A percentile compares a stretch with the other conserved stretches of the same genome.
Evolutionary conservation across 164 flowering plant genomes (phyloP).

Genomic region (Hamamelis virginiana): DNA sequence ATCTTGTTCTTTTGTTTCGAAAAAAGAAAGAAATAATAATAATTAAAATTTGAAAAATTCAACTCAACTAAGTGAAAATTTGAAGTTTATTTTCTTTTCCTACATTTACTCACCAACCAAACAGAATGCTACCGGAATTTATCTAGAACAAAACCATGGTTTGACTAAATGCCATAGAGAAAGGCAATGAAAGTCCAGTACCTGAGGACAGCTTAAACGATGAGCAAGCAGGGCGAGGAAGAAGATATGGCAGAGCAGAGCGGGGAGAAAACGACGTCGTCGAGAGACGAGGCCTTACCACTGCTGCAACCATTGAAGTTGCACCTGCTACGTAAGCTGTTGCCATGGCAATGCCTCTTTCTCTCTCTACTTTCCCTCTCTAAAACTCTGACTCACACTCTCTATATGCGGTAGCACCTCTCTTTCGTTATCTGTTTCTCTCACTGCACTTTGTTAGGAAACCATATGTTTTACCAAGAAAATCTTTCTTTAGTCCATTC

Average conservation of each 20-base stretch:
- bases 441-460: neutral
- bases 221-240: constrained; percentile 31
- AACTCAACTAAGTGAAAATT: no score
- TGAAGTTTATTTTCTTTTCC: neutral
- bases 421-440: neutral
- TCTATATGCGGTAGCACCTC: constrained; percentile 9
- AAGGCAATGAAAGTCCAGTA: constrained; percentile 1
- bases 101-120: neutral
- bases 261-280: constrained; percentile 22
- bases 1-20: no score
- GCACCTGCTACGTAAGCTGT: constrained; percentile 30
- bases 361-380: neutral
- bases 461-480: neutral
- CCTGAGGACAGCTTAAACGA: constrained; percentile 30
- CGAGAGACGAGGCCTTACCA: constrained; percentile 36
- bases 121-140: neutral
- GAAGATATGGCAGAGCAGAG: constrained; percentile 43
- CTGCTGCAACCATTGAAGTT: constrained; percentile 43
- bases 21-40: no score
- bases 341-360: constrained; percentile 31
- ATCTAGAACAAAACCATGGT: neutral
- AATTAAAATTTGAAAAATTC: no score
- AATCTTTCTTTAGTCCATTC: constrained; percentile 1
- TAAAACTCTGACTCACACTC: neutral
- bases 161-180: neutral